Evolutionary conservation across 768 basidiomycete genomes (phyloP), one percentile per base, ranked within the genome.

Genomic region (Panaeolus papilionaceus): DNA sequence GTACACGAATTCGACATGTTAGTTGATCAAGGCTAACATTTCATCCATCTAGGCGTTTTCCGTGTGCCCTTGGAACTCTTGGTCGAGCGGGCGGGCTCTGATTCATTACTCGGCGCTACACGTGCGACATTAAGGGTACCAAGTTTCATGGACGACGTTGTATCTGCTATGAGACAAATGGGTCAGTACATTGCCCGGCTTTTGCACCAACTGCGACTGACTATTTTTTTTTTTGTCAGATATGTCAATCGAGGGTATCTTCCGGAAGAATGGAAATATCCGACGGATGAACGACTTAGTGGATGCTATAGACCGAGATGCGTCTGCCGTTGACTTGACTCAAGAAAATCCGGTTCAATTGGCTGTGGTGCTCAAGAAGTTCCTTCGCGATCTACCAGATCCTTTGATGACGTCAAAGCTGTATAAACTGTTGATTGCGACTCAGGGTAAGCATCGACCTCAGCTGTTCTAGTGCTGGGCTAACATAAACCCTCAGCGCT

Each of bases 81-180:
- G 51, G 97, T 97, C 33, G 96, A 99, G 71, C 86, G 91, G 70
- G 95, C 97, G 77, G 97, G 98, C 6, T 90, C 93, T n/a, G 98
- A 99, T 80, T 98, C 97, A 20, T 80, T 95, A 70, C 88, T 94
- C 64, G 98, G 97, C 20, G 93, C 94, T 26, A 94, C 95, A 6
- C 87, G 93, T 40, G 89, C 88, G 40, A 88, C 94, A 7, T 75
- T 99, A 70, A 85, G 94, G 71, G 91, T 99, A 23, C 98, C 98
- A 14, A 98, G 95, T 78, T 98, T 99, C 77, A 94, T 99, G 66
- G 98, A 99, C 77, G 98, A 99, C 75, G 94, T 98, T 67, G 89
- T 99, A 58, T 97, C 95, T 63, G 96, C 98, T 11, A 99, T 99
- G 98, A 86, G 93, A 75, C 96, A 98, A 78, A 99, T 99, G 98